Percentiles rank a stretch among this genome's conserved stretches.
Conservation (phyloP, 129 eudicot species). For the Artemisia tridentata region DNA sequence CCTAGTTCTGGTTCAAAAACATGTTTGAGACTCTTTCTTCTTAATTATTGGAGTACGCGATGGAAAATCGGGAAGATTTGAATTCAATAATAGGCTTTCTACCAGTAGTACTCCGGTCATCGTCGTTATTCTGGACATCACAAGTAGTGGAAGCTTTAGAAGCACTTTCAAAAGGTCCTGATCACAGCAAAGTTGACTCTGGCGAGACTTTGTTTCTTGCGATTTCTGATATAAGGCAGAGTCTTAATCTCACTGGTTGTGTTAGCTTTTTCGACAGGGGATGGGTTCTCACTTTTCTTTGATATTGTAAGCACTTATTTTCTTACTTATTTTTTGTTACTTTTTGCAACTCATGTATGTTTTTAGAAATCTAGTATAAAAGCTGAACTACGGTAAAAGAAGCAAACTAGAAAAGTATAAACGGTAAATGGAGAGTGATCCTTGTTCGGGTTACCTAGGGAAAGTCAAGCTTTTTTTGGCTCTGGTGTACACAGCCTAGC, state of each 20-base stretch:
- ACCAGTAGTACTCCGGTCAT: slow-evolving; percentile 64
- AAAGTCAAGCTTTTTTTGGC: too few species aligned
- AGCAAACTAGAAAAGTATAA: too few species aligned
- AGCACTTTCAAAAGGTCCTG: slow-evolving; percentile 70
- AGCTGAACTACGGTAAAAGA: too few species aligned
- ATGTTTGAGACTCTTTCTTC: too few species aligned
- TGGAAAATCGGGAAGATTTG: slow-evolving; percentile 63
- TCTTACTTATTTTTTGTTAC: too few species aligned
- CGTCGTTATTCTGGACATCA: slow-evolving; percentile 70
- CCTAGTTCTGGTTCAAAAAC: too few species aligned
- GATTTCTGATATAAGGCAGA: slow-evolving; percentile 16
- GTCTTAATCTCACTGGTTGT: not conserved
- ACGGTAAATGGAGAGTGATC: too few species aligned
- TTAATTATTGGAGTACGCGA: not conserved
- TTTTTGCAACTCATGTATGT: too few species aligned
- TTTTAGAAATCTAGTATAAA: too few species aligned
- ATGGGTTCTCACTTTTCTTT: slow-evolving; percentile 13
- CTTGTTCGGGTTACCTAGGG: too few species aligned
- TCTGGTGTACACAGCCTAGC: too few species aligned
- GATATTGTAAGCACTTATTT: too few species aligned
- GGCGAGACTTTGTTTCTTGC: slow-evolving; percentile 35
- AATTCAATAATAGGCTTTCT: slow-evolving; percentile 56
- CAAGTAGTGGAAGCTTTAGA: slow-evolving; percentile 59
- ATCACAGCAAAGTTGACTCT: slow-evolving; percentile 54
- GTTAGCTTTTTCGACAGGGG: slow-evolving; percentile 60